These are phyloP conservation scores for Suillus cothurnatus DNA, from an alignment of 768 basidiomycete species.

Conservation along the genomic window DNA sequence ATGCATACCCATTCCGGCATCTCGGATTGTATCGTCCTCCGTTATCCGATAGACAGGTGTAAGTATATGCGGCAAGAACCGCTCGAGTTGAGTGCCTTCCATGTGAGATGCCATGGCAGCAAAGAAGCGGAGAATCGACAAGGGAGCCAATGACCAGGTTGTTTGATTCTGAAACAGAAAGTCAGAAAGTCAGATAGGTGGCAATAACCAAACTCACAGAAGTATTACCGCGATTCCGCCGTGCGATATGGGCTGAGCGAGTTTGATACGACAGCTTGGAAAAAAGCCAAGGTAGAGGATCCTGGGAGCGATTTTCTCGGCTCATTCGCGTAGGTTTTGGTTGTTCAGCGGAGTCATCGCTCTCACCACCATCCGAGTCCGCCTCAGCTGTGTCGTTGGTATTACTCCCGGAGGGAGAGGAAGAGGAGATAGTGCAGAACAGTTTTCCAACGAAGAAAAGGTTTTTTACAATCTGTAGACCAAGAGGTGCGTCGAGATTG, in stretches of 20 bases:
- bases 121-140: slow-evolving; percentile 87
- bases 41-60: slow-evolving; percentile 84
- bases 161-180: slow-evolving; percentile 43
- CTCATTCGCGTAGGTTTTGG: background rate
- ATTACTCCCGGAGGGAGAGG: slow-evolving; percentile 18
- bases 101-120: slow-evolving; percentile 86
- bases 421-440: slow-evolving; percentile 52
- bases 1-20: slow-evolving; percentile 71
- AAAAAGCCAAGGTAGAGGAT: slow-evolving; percentile 90
- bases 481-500: slow-evolving; percentile 69
- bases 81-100: slow-evolving; percentile 56
- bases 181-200: background rate
- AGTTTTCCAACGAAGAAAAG: slow-evolving; percentile 91
- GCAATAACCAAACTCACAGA: slow-evolving; percentile 40
- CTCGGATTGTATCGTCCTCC: slow-evolving; percentile 84
- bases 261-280: slow-evolving; percentile 90
- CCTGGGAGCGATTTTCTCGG: slow-evolving; percentile 17
- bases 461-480: slow-evolving; percentile 89
- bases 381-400: slow-evolving; percentile 33
- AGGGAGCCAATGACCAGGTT: slow-evolving; percentile 83
- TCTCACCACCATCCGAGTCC: slow-evolving; percentile 29
- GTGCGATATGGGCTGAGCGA: slow-evolving; percentile 70
- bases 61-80: slow-evolving; percentile 81
- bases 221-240: slow-evolving; percentile 54
- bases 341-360: slow-evolving; percentile 12